phyloP scores from a whole-genome alignment of 2,329 filamentous ascomycete genomes.

The Dactylella cylindrospora region DNA sequence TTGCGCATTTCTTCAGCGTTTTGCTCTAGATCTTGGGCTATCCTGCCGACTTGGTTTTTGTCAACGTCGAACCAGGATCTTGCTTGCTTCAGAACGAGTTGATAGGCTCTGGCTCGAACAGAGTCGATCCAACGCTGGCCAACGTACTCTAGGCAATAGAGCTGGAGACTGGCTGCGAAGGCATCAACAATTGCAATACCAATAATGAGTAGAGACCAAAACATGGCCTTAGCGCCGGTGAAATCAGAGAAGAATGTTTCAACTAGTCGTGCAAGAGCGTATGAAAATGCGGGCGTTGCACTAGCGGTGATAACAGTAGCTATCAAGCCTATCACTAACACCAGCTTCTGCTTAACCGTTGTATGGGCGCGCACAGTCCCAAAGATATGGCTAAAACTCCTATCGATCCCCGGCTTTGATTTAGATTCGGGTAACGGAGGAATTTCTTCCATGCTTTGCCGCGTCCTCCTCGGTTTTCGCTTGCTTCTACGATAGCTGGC shows the following conservation, averaged over 20 bases:
- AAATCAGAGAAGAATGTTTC: slow-evolving; percentile 31
- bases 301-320: slow-evolving; percentile 66
- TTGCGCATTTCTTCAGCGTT: slow-evolving; percentile 86
- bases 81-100: slow-evolving; percentile 72
- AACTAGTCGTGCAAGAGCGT: slow-evolving; percentile 68
- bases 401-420: slow-evolving; percentile 13
- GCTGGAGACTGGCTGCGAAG: slow-evolving; percentile 64
- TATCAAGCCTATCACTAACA: slow-evolving; percentile 64
- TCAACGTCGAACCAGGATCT: slow-evolving; percentile 74
- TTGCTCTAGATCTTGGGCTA: slow-evolving; percentile 73
- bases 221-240: slow-evolving; percentile 57
- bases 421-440: slow-evolving; percentile 30
- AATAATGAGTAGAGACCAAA: slow-evolving; percentile 71
- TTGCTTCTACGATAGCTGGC: slow-evolving; percentile 17
- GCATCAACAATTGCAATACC: slow-evolving; percentile 69
- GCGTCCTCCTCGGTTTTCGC: slow-evolving; percentile 27
- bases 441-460: slow-evolving; percentile 38
- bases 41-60: slow-evolving; percentile 63
- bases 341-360: slow-evolving; percentile 56
- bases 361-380: slow-evolving; percentile 71
- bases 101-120: slow-evolving; percentile 68
- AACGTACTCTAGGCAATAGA: slow-evolving; percentile 70
- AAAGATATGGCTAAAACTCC: slow-evolving; percentile 61
- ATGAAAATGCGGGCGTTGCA: slow-evolving; percentile 73
- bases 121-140: slow-evolving; percentile 76